Evolutionary conservation across 768 basidiomycete species (phyloP), one percentile per base, ranked within the genome.

Genomic region (Collybiopsis confluens): DNA sequence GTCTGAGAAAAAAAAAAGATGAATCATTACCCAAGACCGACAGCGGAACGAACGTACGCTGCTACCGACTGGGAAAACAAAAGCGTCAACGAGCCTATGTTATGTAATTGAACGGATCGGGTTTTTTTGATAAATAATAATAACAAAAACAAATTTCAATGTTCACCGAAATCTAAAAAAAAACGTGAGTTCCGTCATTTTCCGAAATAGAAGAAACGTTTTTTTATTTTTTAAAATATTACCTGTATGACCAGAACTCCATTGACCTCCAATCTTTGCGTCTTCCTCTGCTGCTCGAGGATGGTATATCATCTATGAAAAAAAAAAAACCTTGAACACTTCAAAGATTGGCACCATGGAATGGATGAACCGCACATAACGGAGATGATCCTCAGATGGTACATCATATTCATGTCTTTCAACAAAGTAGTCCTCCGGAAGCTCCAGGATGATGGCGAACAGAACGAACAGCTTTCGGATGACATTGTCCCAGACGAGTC

Each of bases 211-310:
- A 26, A 30, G 9, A 9, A 46, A 24, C 27, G 46, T n/a, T n/a
- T n/a, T n/a, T n/a, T n/a, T n/a, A n/a, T n/a, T n/a, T n/a, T n/a
- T n/a, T n/a, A n/a, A n/a, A n/a, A n/a, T 24, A 60, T 7, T 24
- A 73, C 73, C 76, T 1, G 73, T 77, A 55, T 78, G 78, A 3
- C 78, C 78, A 38, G 74, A 67, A 26, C 70, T 61, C 74, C 74
- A 80, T 23, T 74, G 69, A 23, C 74, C 71, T n/a, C 70, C 68
- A 0, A 73, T 68, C 52, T 68, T 70, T 33, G 57, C 57, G 43
- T 76, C 74, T 8, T 77, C 74, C 41, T 74, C 74, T 10, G 60
- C 59, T 1, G 67, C 60, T 40, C 73, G 71, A 5, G 74, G 71
- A 38, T 69, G 66, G 55, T 72, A 72, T 35, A 69, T 63, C 66